These are phyloP conservation scores for Cryptococcus sp. DNA, from an alignment of 1,284 basidiomycete genomes.

Conservation along the genomic window DNA sequence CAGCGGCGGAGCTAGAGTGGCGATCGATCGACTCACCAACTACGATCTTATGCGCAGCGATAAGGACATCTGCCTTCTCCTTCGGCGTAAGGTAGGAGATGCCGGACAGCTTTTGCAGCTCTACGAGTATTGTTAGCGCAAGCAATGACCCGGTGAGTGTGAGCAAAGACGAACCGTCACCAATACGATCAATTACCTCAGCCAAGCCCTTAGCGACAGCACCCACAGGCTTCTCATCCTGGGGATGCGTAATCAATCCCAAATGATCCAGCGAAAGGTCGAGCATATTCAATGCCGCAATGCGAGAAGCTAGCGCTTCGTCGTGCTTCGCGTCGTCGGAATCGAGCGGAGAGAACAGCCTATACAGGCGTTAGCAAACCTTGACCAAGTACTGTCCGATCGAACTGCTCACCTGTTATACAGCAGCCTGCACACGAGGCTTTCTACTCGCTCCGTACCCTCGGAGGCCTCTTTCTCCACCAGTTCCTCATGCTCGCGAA, in stretches of 20 bases:
- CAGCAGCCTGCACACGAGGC: conserved; percentile 66
- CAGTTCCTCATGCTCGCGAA: conserved; percentile 49
- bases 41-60: conserved; percentile 77
- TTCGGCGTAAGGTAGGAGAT: conserved; percentile 64
- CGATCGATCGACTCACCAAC: conserved; percentile 52
- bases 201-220: conserved; percentile 62
- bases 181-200: conserved; percentile 69
- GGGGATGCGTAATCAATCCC: conserved; percentile 67
- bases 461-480: conserved; percentile 47
- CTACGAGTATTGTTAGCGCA: conserved; percentile 51
- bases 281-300: conserved; percentile 85
- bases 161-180: conserved; percentile 63
- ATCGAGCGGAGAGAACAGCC: conserved; percentile 65
- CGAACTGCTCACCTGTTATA: conserved; percentile 63
- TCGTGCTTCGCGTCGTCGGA: conserved; percentile 83
- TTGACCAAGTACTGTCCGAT: background rate
- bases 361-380: conserved; percentile 31
- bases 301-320: conserved; percentile 79
- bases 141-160: background rate
- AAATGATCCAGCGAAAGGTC: conserved; percentile 84
- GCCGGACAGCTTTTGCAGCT: conserved; percentile 67
- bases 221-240: conserved; percentile 54
- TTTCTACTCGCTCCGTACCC: conserved; percentile 71
- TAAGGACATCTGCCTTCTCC: conserved; percentile 76
- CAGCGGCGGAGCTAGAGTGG: background rate